Evolutionary conservation across 2,329 filamentous ascomycete genomes (phyloP).

Genomic region (Pseudogymnoascus pannorum): DNA sequence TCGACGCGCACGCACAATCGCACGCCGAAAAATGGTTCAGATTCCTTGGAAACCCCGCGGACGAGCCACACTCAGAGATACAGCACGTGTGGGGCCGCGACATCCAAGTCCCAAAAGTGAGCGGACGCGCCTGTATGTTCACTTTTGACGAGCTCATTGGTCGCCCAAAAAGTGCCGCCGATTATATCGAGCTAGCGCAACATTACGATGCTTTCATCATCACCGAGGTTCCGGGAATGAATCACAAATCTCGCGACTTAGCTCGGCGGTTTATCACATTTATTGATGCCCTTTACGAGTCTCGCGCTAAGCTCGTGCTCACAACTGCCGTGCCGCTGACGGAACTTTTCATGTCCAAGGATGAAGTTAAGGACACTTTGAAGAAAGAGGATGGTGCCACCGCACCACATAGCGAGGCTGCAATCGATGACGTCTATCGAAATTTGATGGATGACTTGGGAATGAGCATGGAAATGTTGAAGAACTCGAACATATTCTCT

Average conservation of each 20-base stretch:
- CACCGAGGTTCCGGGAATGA: conserved; percentile 89
- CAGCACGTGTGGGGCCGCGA: conserved; percentile 91
- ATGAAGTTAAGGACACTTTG: conserved; percentile 58
- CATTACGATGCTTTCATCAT: conserved; percentile 90
- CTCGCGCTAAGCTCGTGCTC: conserved; percentile 86
- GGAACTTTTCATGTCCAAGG: conserved; percentile 74
- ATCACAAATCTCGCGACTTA: conserved; percentile 73
- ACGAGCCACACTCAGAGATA: conserved; percentile 64
- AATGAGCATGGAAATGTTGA: conserved; percentile 75
- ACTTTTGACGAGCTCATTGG: conserved; percentile 90
- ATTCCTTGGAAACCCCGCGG: conserved; percentile 80
- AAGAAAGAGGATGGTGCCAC: conserved; percentile 37
- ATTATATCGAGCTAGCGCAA: conserved; percentile 86
- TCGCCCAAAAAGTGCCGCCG: conserved; percentile 79
- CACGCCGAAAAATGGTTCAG: conserved; percentile 95
- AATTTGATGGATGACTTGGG: conserved; percentile 83
- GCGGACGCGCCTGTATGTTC: conserved; percentile 82
- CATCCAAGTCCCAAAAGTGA: conserved; percentile 79
- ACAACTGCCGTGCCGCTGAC: conserved; percentile 80
- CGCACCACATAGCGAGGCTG: conserved; percentile 28
- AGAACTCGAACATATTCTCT: conserved; percentile 78
- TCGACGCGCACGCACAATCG: conserved; percentile 66
- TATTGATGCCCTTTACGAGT: conserved; percentile 92
- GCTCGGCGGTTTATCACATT: conserved; percentile 95
- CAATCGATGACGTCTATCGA: conserved; percentile 63